These are phyloP conservation scores for Fusarium nodosum DNA, from an alignment of 2,329 filamentous ascomycete genomes.

Conservation along the genomic window DNA sequence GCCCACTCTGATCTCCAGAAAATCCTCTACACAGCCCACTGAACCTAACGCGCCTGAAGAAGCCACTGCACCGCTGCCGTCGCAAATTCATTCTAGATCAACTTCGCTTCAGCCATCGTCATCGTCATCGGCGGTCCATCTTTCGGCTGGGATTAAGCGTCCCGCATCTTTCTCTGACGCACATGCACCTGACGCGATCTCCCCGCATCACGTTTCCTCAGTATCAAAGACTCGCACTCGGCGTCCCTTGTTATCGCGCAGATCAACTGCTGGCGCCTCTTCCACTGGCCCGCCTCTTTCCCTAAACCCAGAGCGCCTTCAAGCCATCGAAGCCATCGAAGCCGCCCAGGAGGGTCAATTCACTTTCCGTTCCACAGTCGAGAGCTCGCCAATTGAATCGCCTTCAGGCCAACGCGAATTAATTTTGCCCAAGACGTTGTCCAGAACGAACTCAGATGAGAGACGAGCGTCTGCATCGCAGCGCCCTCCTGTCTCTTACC, in stretches of 20 bases:
- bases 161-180: constrained; percentile 47
- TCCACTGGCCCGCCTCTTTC: constrained; percentile 52
- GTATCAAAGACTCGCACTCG: constrained; percentile 54
- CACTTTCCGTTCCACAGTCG: constrained; percentile 40
- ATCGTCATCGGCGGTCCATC: constrained; percentile 45
- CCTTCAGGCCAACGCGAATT: constrained; percentile 62
- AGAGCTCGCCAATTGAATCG: constrained; percentile 43
- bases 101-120: constrained; percentile 54
- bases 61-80: constrained; percentile 39
- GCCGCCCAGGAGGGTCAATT: constrained; percentile 43
- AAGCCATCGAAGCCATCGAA: constrained; percentile 52
- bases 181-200: constrained; percentile 47
- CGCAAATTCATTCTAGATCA: constrained; percentile 53
- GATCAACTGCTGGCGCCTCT: constrained; percentile 54
- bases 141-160: constrained; percentile 44
- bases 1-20: constrained; percentile 21
- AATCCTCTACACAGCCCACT: constrained; percentile 22
- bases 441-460: constrained; percentile 62
- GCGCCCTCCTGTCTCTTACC: constrained; percentile 66
- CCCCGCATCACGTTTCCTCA: constrained; percentile 46
- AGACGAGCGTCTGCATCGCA: constrained; percentile 57
- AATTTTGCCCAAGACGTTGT: constrained; percentile 60
- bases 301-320: constrained; percentile 53
- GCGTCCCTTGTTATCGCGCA: constrained; percentile 57
- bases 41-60: constrained; percentile 29